Conservation (phyloP, 257 asterid species). For the Mitragyna speciosa region DNA sequence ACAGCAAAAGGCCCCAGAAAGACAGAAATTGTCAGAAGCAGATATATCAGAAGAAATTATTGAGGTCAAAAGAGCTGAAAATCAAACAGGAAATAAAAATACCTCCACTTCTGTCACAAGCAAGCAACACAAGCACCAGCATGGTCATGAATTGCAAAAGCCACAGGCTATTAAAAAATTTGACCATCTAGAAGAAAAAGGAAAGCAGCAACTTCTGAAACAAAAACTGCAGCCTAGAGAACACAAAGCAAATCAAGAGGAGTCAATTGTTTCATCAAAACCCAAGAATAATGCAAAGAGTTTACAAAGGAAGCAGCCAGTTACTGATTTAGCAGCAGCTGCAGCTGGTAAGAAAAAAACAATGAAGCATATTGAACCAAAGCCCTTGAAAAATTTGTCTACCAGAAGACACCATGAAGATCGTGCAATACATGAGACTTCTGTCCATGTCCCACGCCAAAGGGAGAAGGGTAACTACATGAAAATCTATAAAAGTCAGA, state of each 20-base stretch:
- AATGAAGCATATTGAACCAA: constrained; percentile 29
- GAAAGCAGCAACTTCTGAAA: constrained; percentile 38
- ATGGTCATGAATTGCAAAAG: constrained; percentile 24
- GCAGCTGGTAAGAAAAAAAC: constrained; percentile 32
- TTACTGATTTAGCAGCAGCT: constrained; percentile 28
- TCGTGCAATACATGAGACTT: constrained; percentile 8
- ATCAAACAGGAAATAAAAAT: constrained; percentile 34
- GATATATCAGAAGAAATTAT: constrained; percentile 8
- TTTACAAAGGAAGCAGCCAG: constrained; percentile 41
- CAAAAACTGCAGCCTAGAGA: constrained; percentile 38
- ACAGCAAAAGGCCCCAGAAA: constrained; percentile 34
- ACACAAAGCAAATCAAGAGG: constrained; percentile 38
- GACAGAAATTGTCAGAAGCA: constrained; percentile 16
- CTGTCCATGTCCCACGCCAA: constrained; percentile 23
- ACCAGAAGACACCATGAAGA: constrained; percentile 20
- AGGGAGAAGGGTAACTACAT: constrained; percentile 27
- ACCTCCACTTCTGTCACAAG: constrained; percentile 29
- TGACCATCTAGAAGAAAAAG: constrained; percentile 39
- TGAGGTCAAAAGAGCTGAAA: constrained; percentile 22
- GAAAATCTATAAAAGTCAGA: constrained; percentile 39
- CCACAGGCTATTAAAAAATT: constrained; percentile 28
- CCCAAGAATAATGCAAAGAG: constrained; percentile 32
- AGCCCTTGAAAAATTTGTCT: constrained; percentile 30
- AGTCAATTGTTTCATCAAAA: constrained; percentile 38
- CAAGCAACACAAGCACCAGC: constrained; percentile 32